Conservation (phyloP, 164 flowering plant species). For the Warburgia ugandensis region DNA sequence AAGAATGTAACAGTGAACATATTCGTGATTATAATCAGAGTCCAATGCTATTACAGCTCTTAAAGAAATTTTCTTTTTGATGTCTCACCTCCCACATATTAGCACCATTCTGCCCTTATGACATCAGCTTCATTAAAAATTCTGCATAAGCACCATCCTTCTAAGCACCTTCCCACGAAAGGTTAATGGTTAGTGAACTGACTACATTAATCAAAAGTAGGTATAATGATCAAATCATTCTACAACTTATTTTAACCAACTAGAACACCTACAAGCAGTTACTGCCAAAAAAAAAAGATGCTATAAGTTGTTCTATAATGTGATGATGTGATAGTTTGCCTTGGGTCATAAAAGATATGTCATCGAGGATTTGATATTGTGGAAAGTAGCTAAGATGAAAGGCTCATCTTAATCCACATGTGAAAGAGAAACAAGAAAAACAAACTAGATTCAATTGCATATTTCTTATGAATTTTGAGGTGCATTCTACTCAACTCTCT, state of each 20-base stretch:
- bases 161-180: conserved; percentile 52
- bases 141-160: conserved; percentile 65
- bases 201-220: background rate
- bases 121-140: conserved; percentile 50
- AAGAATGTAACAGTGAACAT: background rate
- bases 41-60: background rate
- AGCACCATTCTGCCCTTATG: conserved; percentile 41
- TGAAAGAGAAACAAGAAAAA: no score
- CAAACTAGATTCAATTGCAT: no score
- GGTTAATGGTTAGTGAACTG: background rate
- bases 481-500: no score
- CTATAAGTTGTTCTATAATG: no score
- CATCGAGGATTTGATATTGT: no score
- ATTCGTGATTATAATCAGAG: background rate
- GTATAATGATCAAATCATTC: background rate
- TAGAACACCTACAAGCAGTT: no score
- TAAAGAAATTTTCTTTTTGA: background rate
- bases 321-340: no score
- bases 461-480: no score
- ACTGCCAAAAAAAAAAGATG: no score
- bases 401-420: no score
- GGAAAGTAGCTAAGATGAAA: no score
- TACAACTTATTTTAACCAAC: background rate
- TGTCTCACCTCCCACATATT: conserved; percentile 74
- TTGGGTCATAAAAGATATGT: no score